Evolutionary conservation across 1,284 basidiomycete species (phyloP), one percentile per base, ranked within the genome.

Genomic region (Xerocomus subilludens): DNA sequence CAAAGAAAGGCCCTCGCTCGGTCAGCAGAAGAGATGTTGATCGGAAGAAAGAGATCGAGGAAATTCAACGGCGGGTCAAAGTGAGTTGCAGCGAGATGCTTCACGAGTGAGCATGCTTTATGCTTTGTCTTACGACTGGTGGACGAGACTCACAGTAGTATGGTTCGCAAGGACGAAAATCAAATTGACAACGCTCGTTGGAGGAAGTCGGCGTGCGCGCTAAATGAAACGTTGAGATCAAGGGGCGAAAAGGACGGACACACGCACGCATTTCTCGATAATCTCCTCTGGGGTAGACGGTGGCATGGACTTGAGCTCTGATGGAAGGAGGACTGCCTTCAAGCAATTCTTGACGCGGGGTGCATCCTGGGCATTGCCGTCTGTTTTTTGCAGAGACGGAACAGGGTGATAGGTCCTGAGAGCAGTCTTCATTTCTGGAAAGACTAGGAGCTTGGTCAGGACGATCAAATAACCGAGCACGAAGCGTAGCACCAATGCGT

Each of bases 1-100:
- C 94, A 95, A 33, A 96, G 89, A 82, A 96, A 95, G 5, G 91
- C 92, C 70, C 87, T 87, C 23, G 93, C 94, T 53, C 95, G 91
- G 74, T 93, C 91, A 10, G 83, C 82, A 14, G 95, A 94, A 30
- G 91, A 89, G 58, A 94, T 87, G 67, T 90, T 91, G 80, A 90
- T 89, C 64, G 94, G 93, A 64, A 94, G 87, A 83, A 96, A 96
- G 53, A 96, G 86, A 83, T 96, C 94, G 58, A 95, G 86, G 76
- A 96, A 93, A 82, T 94, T 94, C 70, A 94, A 83, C 10, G 87
- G 88, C 32, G 90, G 87, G 63, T 94, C 93, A 81, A 96, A 95
- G 84, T 96, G 94, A 49, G 89, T 86, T 70, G 86, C 86, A 64
- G 91, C 90, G 59, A 95, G 86, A 67, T 91, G 90, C 93, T 96